phyloP scores from a whole-genome alignment of 495 filamentous ascomycete species.

The Extremus antarcticus region DNA sequence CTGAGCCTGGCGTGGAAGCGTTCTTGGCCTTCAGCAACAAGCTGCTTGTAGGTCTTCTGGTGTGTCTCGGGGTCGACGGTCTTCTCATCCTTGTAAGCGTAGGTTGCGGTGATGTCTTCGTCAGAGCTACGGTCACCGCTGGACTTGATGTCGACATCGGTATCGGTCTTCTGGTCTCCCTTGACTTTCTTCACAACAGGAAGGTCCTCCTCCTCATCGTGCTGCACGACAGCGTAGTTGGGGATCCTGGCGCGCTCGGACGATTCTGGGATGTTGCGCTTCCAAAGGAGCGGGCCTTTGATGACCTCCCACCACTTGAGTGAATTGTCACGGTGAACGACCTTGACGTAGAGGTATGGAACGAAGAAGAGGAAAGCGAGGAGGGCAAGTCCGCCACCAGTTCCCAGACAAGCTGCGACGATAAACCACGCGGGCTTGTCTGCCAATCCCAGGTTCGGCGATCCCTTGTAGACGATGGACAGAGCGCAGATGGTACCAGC shows the following conservation, averaged over 20 bases:
- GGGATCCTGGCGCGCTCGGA: background rate
- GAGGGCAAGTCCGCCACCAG: too few species aligned
- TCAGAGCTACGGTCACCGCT: background rate
- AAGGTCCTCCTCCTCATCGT: constrained; percentile 9
- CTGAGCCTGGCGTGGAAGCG: constrained; percentile 44
- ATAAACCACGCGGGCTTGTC: constrained; percentile 48
- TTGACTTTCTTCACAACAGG: background rate
- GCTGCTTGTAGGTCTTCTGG: constrained; percentile 42
- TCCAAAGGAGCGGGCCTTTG: background rate
- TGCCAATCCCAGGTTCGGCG: constrained; percentile 36
- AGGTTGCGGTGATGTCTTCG: constrained; percentile 37
- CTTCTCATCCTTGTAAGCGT: constrained; percentile 33
- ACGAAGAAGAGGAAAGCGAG: constrained; percentile 43
- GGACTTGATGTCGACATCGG: background rate
- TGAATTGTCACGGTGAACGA: background rate
- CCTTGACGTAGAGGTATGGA: constrained; percentile 42
- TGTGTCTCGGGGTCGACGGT: background rate
- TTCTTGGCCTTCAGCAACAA: constrained; percentile 39
- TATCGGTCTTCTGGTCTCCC: background rate
- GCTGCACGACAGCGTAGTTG: constrained; percentile 15
- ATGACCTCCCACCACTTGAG: constrained; percentile 1
- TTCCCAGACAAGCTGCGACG: constrained; percentile 45
- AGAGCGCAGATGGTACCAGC: constrained; percentile 52
- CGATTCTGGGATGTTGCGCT: constrained; percentile 2
- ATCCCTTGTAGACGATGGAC: constrained; percentile 50